Base-by-base conservation (phyloP, 2,329 filamentous ascomycete species). In the Ophiosphaerella narmari region DNA sequence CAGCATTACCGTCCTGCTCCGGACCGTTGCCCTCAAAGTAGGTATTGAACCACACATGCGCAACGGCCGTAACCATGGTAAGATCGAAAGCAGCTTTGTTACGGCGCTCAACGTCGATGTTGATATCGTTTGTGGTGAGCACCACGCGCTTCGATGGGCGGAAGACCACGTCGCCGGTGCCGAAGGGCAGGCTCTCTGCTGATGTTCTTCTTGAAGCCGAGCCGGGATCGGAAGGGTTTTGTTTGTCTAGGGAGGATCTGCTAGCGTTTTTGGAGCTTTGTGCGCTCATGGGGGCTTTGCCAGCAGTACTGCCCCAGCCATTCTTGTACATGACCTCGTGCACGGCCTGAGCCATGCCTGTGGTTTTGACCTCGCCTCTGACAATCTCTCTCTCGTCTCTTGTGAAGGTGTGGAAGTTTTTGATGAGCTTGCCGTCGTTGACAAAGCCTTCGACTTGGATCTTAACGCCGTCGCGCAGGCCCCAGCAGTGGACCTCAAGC, bases 11-110 rank as follows among this genome's bases (percentile, higher is more conserved):
- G 24, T 77, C 73, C 36, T 86, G 80, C 65, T 91, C 88, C 0
- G 88, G 86, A 0, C 89, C 88, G 16, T 83, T 78, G 38, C 92
- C 91, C 75, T 97, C 94, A 64, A 97, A 97, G 74, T 86, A 97
- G 1, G 86, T 80, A 67, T 99, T 99, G 79, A 97, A 96, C 94
- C 94, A 99, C 13, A 96, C 90, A 66, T 97, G 93, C 0, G 92
- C 92, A 8, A 97, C 87, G 0, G 92, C 87, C 0, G 93, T 96
- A 3, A 97, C 91, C 86, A 97, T 90, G 0, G 90, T 91, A 1
- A 91, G 88, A 6, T 82, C 82, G 63, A 89, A 89, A 4, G 84
- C 82, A 1, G 89, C 86, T 65, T 87, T 89, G 74, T 91, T 96
- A 32, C 92, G 86, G 7, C 91, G 84, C 75, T 97, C 92, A 21